Percentiles rank a stretch among this genome's conserved stretches.
Conservation (phyloP, 805 yeast species). For the Soucietia sequanensis region DNA sequence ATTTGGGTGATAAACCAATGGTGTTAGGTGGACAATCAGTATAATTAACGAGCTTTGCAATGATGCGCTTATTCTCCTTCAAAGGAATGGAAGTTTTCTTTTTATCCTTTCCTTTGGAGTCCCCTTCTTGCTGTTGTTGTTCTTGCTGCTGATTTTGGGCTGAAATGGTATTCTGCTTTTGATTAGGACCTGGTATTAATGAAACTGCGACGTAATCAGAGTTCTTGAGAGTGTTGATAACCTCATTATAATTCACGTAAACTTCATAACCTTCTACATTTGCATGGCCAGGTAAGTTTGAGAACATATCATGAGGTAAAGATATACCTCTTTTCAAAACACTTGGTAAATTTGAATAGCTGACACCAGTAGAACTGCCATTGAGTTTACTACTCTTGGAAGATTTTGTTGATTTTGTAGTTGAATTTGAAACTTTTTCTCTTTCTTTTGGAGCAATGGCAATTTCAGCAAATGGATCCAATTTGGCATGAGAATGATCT, state of each 20-base stretch:
- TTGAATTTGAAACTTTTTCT: conserved; percentile 22
- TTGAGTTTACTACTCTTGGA: conserved; percentile 14
- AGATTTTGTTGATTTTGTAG: conserved; percentile 21
- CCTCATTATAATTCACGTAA: conserved; percentile 44
- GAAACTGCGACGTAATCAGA: conserved; percentile 51
- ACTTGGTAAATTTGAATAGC: conserved; percentile 24
- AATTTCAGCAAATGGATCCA: conserved; percentile 65
- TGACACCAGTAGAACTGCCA: conserved; percentile 15
- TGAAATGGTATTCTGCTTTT: conserved; percentile 16
- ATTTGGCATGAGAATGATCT: conserved; percentile 47
- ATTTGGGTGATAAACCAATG: conserved; percentile 52
- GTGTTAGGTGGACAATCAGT: conserved; percentile 31
- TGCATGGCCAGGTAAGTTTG: conserved; percentile 14
- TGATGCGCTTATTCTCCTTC: conserved; percentile 41
- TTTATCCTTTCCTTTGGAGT: conserved; percentile 5
- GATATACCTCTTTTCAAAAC: conserved; percentile 53
- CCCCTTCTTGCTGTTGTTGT: conserved; percentile 5
- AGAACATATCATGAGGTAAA: conserved; percentile 49
- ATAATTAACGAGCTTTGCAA: conserved; percentile 50
- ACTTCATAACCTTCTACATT: conserved; percentile 37
- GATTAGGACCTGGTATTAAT: conserved; percentile 50
- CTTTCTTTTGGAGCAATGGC: conserved; percentile 66
- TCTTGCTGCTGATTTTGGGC: conserved; percentile 6
- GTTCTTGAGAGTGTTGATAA: conserved; percentile 28
- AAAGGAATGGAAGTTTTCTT: conserved; percentile 11